Evolutionary conservation across 2,329 filamentous ascomycete species (phyloP).

Genomic region (Camillea tinctor): DNA sequence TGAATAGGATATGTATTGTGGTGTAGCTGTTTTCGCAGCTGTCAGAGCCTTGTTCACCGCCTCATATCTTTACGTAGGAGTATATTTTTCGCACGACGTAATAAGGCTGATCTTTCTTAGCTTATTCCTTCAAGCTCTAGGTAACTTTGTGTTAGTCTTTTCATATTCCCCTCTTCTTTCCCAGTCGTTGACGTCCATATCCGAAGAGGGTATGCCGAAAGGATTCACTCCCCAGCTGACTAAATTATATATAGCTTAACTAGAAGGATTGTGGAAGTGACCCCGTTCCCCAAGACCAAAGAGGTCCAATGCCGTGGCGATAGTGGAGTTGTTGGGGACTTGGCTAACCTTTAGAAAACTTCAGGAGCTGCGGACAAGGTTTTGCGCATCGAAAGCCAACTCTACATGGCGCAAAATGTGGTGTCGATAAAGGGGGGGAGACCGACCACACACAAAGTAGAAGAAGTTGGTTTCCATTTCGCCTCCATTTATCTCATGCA

Average conservation of each 20-base stretch:
- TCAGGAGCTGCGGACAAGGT: neutral
- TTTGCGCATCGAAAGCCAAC: neutral
- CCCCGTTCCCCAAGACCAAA: neutral
- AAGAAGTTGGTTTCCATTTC: too few species aligned
- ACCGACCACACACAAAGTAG: neutral
- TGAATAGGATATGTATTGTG: too few species aligned
- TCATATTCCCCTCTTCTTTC: neutral
- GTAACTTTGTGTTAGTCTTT: neutral
- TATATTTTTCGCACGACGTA: neutral
- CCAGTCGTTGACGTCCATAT: neutral
- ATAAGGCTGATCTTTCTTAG: neutral
- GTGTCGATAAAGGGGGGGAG: neutral
- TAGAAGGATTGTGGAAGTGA: neutral
- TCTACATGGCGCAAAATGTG: neutral
- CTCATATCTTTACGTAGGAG: neutral
- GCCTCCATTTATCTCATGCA: too few species aligned
- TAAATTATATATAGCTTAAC: neutral
- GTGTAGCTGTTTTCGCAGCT: neutral
- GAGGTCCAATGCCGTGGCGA: neutral
- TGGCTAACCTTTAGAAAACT: neutral
- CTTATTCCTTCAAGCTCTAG: neutral
- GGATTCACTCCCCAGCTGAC: neutral
- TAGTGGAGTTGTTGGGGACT: neutral
- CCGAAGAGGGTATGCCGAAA: neutral
- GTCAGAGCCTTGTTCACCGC: neutral